Conservation (phyloP, 225 moss, liverwort and hornwort genomes). For the Rhytidiadelphus loreus region DNA sequence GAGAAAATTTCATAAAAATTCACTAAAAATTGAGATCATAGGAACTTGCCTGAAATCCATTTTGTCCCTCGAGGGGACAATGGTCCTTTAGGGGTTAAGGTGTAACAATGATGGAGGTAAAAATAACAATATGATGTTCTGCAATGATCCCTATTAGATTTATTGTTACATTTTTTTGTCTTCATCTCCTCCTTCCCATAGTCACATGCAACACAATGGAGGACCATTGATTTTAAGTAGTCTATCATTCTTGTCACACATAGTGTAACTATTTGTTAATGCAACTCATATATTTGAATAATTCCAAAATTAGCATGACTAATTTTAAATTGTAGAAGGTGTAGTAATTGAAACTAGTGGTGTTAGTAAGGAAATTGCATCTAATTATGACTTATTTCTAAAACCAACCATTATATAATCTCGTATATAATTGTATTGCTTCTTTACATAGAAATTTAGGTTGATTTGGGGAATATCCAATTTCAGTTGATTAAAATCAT, state of each 20-base stretch:
- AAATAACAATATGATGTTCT: not conserved
- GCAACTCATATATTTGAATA: not conserved
- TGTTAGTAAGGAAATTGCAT: not conserved
- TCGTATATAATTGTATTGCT: not conserved
- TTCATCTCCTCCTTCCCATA: not conserved
- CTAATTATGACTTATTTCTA: not conserved
- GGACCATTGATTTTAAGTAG: too few relatives aligned
- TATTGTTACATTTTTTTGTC: not conserved
- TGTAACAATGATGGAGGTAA: not conserved
- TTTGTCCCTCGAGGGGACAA: too few relatives aligned
- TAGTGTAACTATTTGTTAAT: not conserved
- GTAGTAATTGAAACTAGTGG: not conserved
- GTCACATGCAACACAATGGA: not conserved
- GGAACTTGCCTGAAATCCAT: too few relatives aligned
- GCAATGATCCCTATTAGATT: not conserved
- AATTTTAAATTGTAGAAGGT: too few relatives aligned
- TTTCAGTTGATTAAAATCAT: not conserved
- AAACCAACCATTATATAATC: not conserved
- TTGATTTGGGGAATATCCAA: not conserved
- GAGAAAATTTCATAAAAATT: too few relatives aligned
- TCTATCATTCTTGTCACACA: accelerated
- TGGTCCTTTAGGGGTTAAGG: too few relatives aligned
- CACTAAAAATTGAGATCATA: too few relatives aligned
- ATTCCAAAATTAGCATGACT: not conserved
- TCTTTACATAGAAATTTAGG: not conserved